phyloP scores from a whole-genome alignment of 2,329 filamentous ascomycete genomes.

The Pseudocercospora macadamiae region DNA sequence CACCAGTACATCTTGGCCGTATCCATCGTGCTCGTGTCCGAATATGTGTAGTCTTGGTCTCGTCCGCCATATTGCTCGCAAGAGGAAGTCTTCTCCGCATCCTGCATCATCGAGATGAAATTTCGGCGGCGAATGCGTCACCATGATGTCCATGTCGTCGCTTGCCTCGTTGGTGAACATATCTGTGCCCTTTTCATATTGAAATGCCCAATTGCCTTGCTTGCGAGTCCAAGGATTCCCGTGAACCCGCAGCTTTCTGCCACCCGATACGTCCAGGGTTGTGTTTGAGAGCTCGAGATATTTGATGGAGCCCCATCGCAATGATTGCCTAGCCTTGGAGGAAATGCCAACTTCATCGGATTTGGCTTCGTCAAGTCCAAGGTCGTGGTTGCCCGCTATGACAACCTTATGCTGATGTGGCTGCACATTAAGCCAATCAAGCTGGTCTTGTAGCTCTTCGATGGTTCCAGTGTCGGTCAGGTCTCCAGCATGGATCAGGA shows the following conservation, averaged over 20 bases:
- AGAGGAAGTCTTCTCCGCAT: slow-evolving; percentile 23
- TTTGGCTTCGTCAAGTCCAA: slow-evolving; percentile 21
- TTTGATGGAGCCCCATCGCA: too few species aligned
- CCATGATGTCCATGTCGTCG: slow-evolving; percentile 40
- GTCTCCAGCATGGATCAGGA: slow-evolving; percentile 32
- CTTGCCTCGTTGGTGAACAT: slow-evolving; percentile 26
- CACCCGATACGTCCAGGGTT: slow-evolving; percentile 37
- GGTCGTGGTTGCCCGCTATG: slow-evolving; percentile 31
- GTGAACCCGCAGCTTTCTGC: slow-evolving; percentile 69
- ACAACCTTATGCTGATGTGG: slow-evolving; percentile 28
- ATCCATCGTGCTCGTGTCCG: slow-evolving; percentile 44
- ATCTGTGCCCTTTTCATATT: slow-evolving; percentile 41
- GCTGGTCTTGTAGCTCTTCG: slow-evolving; percentile 24
- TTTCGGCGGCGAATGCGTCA: slow-evolving; percentile 46
- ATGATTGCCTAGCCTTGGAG: too few species aligned
- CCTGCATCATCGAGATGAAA: slow-evolving; percentile 44
- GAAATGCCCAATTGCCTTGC: slow-evolving; percentile 60
- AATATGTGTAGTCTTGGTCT: slow-evolving; percentile 43
- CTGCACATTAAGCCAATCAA: slow-evolving; percentile 27
- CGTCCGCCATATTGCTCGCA: slow-evolving; percentile 36
- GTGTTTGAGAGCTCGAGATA: slow-evolving; percentile 11
- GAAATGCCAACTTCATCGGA: background rate
- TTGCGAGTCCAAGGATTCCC: slow-evolving; percentile 70
- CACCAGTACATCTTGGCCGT: slow-evolving; percentile 55
- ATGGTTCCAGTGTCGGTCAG: slow-evolving; percentile 24